These are phyloP conservation scores for Peribolospora kevripleyi DNA, from an alignment of 768 basidiomycete genomes.

Conservation along the genomic window DNA sequence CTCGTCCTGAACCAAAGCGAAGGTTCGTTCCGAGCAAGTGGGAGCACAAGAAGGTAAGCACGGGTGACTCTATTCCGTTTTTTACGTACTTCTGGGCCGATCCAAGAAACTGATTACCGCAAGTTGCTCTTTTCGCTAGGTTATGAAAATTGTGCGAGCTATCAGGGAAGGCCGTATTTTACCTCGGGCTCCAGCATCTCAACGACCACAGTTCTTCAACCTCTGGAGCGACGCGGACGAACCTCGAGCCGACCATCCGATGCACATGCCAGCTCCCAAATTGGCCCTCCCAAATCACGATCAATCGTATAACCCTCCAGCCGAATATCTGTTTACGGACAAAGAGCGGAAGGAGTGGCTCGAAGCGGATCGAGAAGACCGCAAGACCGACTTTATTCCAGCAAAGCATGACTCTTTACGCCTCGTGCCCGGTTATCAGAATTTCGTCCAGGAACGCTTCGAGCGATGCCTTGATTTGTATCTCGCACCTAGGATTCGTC, in stretches of 20 bases:
- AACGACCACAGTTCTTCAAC: conserved; percentile 46
- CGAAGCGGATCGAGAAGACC: conserved; percentile 57
- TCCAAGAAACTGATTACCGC: not conserved
- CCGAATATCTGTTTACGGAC: conserved; percentile 73
- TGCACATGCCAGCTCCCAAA: conserved; percentile 84
- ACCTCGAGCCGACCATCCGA: conserved; percentile 39
- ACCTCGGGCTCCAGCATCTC: conserved; percentile 53
- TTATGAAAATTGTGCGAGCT: conserved; percentile 98
- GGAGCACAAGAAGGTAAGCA: conserved; percentile 86
- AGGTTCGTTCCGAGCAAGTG: conserved; percentile 95
- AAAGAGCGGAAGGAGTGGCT: conserved; percentile 66
- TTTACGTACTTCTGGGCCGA: not conserved
- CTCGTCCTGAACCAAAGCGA: conserved; percentile 81
- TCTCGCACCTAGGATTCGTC: conserved; percentile 73
- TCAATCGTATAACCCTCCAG: conserved; percentile 98
- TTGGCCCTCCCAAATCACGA: conserved; percentile 63
- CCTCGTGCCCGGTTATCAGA: conserved; percentile 70
- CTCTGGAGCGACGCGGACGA: conserved; percentile 54
- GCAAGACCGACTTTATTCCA: conserved; percentile 69
- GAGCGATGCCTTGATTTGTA: conserved; percentile 85
- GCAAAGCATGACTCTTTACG: conserved; percentile 63
- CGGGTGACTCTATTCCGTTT: not conserved
- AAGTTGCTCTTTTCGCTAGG: conserved; percentile 25
- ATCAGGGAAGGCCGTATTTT: conserved; percentile 87
- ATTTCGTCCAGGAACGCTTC: conserved; percentile 83